A percentile compares a stretch with the other conserved stretches of the same genome.
Evolutionary conservation across 345 rosid genomes (phyloP).

Genomic region (Eucalyptus polybractea): DNA sequence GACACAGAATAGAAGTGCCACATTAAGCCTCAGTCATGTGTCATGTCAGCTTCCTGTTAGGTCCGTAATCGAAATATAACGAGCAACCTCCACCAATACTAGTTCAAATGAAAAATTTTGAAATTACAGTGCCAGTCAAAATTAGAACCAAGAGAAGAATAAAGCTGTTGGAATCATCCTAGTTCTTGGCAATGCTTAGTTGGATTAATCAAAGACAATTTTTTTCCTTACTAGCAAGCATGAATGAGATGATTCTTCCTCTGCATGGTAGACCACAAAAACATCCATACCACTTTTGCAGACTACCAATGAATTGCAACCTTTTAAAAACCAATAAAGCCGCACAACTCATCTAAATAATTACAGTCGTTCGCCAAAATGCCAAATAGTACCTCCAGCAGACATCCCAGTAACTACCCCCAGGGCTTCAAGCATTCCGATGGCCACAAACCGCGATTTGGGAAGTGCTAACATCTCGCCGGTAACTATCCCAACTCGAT

Average conservation of each 20-base stretch:
- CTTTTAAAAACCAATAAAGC: neutral
- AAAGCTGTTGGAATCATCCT: neutral
- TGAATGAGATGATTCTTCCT: neutral
- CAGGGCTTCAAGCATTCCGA: slow-evolving; percentile 73
- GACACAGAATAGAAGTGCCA: neutral
- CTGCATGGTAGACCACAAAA: neutral
- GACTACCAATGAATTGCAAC: neutral
- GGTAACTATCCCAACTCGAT: slow-evolving; percentile 57
- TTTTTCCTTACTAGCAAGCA: neutral
- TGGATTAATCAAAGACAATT: neutral
- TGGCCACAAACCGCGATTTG: slow-evolving; percentile 50
- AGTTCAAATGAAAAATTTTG: neutral
- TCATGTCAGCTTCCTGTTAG: neutral
- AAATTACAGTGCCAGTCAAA: neutral
- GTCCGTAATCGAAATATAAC: neutral
- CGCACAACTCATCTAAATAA: neutral
- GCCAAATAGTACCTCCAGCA: slow-evolving; percentile 46
- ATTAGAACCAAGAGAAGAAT: neutral
- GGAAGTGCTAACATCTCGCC: slow-evolving; percentile 66
- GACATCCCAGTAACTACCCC: slow-evolving; percentile 82
- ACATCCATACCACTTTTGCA: neutral
- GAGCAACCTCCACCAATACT: neutral
- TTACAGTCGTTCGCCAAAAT: neutral
- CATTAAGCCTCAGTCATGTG: neutral
- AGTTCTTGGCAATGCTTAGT: neutral